These are phyloP conservation scores for Pleurotus cornucopiae DNA, from an alignment of 768 basidiomycete species.

Conservation along the genomic window DNA sequence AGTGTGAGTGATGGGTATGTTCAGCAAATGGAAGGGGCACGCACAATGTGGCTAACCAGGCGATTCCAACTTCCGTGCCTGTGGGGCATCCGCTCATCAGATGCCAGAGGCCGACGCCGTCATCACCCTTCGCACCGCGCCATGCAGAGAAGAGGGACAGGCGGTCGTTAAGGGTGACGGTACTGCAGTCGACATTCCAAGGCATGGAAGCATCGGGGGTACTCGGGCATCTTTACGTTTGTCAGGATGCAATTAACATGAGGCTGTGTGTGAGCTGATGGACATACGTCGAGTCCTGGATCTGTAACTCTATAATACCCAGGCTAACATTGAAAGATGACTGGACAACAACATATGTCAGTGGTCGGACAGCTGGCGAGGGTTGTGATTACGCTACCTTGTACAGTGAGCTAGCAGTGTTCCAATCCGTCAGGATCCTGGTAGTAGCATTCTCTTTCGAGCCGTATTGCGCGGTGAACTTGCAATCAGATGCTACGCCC, in stretches of 20 bases:
- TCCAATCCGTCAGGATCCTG: conserved; percentile 77
- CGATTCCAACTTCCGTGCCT: conserved; percentile 81
- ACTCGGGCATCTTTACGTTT: conserved; percentile 52
- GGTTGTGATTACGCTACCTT: conserved; percentile 35
- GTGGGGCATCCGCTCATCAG: conserved; percentile 82
- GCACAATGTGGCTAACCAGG: conserved; percentile 80
- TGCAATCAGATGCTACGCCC: conserved; percentile 88
- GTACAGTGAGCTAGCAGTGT: conserved; percentile 70
- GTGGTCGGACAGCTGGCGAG: not conserved
- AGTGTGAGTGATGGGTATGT: too few species aligned
- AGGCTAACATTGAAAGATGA: conserved; percentile 80
- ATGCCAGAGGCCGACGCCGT: conserved; percentile 83
- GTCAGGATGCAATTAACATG: not conserved
- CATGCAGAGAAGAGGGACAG: conserved; percentile 79
- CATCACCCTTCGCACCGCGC: conserved; percentile 70
- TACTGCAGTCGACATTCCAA: conserved; percentile 76
- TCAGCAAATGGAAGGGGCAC: conserved; percentile 14
- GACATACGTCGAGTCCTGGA: conserved; percentile 53
- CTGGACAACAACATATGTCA: conserved; percentile 23
- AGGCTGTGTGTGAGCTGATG: not conserved
- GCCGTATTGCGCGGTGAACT: conserved; percentile 64
- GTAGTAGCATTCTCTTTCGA: conserved; percentile 61
- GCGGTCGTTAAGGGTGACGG: conserved; percentile 58
- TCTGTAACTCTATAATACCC: conserved; percentile 74
- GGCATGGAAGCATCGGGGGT: conserved; percentile 44